Conservation (phyloP, 139 green algal genomes). For the Haematococcus sp. region DNA sequence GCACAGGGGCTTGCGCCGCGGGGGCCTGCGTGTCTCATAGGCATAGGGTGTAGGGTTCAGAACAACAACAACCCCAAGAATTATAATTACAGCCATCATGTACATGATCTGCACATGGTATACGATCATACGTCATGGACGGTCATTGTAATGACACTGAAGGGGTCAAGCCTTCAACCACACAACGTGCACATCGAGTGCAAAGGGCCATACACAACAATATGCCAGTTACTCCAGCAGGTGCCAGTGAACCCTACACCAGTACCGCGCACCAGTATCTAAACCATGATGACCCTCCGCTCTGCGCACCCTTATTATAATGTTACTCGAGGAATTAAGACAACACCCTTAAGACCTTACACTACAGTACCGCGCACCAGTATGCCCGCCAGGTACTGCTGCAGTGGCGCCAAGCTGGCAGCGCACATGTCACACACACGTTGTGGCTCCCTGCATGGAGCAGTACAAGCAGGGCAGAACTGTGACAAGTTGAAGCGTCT, state of each 20-base stretch:
- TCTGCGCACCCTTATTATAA: too few species aligned
- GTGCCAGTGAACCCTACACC: too few species aligned
- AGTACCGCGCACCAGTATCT: too few species aligned
- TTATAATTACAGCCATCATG: not conserved
- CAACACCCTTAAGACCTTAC: too few species aligned
- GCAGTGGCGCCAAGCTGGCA: constrained; percentile 60
- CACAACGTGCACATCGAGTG: too few species aligned
- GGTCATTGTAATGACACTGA: not conserved
- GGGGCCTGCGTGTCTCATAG: constrained; percentile 6
- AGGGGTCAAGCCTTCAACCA: not conserved
- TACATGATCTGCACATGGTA: not conserved
- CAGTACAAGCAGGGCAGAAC: constrained; percentile 8
- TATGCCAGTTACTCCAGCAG: too few species aligned
- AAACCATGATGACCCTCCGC: too few species aligned
- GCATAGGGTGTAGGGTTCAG: not conserved
- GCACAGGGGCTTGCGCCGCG: constrained; percentile 59
- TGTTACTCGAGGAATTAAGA: too few species aligned
- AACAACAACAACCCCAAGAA: not conserved
- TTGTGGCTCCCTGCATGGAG: constrained; percentile 54
- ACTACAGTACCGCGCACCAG: constrained; percentile 10
- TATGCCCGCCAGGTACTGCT: constrained; percentile 63
- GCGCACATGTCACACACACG: constrained; percentile 67
- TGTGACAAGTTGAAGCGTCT: too few species aligned
- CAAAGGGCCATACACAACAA: too few species aligned
- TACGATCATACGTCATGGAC: too few species aligned